Evolutionary conservation across 495 filamentous ascomycete genomes (phyloP).

Genomic region (Immersiella caudata): DNA sequence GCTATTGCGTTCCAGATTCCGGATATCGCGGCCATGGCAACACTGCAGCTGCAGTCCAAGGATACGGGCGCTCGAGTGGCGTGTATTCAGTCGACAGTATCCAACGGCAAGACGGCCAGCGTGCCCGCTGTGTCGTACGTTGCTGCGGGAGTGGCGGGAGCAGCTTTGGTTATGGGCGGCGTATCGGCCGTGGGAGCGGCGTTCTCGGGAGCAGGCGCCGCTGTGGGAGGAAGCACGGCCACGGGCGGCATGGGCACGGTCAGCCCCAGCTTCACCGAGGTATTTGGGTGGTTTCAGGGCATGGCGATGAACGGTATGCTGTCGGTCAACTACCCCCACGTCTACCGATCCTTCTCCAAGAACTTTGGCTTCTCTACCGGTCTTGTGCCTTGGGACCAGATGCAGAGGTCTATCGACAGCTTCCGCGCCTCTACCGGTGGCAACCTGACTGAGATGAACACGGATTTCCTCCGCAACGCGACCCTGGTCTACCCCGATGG

Average conservation of each 20-base stretch:
- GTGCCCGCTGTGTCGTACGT: conserved; percentile 80
- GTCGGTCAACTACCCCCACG: conserved; percentile 79
- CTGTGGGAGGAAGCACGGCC: conserved; percentile 46
- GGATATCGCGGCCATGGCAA: conserved; percentile 86
- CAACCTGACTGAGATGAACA: conserved; percentile 78
- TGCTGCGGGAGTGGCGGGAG: conserved; percentile 85
- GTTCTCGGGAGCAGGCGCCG: conserved; percentile 48
- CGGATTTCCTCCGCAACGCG: conserved; percentile 70
- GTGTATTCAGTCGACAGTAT: conserved; percentile 79
- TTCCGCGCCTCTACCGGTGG: conserved; percentile 83
- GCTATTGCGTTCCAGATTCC: conserved; percentile 89
- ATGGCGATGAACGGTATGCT: conserved; percentile 96
- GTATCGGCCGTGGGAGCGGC: conserved; percentile 70
- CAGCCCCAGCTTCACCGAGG: conserved; percentile 84
- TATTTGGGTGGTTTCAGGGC: conserved; percentile 88
- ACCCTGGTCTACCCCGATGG: conserved; percentile 67
- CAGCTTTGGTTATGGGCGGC: conserved; percentile 74
- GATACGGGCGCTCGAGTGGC: conserved; percentile 66
- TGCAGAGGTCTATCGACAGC: conserved; percentile 83
- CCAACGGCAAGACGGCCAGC: conserved; percentile 80
- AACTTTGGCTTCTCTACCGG: conserved; percentile 95
- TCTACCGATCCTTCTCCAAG: conserved; percentile 84
- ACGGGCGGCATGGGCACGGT: conserved; percentile 65
- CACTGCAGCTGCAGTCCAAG: conserved; percentile 68
- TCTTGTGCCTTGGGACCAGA: conserved; percentile 74